phyloP scores from a whole-genome alignment of 805 yeast genomes.

The Yarrowia sp. region DNA sequence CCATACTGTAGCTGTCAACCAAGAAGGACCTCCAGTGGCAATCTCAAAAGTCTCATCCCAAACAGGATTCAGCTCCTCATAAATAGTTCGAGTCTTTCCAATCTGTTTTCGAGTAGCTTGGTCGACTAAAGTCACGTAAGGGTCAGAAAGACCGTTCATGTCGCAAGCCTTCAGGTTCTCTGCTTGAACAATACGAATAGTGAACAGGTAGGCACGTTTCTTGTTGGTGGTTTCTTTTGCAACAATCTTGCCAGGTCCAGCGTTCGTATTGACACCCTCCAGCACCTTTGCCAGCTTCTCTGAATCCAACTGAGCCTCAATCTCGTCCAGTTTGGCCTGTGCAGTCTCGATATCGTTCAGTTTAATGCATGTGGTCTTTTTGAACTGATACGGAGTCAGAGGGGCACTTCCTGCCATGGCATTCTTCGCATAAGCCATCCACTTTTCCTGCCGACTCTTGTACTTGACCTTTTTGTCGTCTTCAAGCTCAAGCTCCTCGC shows the following conservation, averaged over 20 bases:
- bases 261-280: constrained; percentile 43
- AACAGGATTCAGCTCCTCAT: constrained; percentile 68
- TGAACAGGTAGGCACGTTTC: constrained; percentile 55
- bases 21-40: constrained; percentile 54
- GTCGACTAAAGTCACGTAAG: constrained; percentile 70
- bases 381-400: constrained; percentile 62
- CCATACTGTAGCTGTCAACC: constrained; percentile 72
- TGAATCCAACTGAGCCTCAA: constrained; percentile 66
- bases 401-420: constrained; percentile 51
- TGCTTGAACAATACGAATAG: constrained; percentile 68
- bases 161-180: constrained; percentile 62
- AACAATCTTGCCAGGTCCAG: constrained; percentile 49
- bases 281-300: constrained; percentile 60
- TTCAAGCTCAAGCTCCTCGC: constrained; percentile 44
- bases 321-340: constrained; percentile 54
- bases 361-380: constrained; percentile 72
- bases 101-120: constrained; percentile 60
- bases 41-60: constrained; percentile 90
- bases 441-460: constrained; percentile 48
- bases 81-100: constrained; percentile 72
- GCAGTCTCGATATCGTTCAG: constrained; percentile 64
- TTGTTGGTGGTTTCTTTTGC: constrained; percentile 19
- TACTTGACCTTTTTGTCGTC: constrained; percentile 39
- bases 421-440: constrained; percentile 51
- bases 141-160: constrained; percentile 58